Evolutionary conservation across 257 asterid genomes (phyloP).

Genomic region (Rauvolfia tetraphylla): DNA sequence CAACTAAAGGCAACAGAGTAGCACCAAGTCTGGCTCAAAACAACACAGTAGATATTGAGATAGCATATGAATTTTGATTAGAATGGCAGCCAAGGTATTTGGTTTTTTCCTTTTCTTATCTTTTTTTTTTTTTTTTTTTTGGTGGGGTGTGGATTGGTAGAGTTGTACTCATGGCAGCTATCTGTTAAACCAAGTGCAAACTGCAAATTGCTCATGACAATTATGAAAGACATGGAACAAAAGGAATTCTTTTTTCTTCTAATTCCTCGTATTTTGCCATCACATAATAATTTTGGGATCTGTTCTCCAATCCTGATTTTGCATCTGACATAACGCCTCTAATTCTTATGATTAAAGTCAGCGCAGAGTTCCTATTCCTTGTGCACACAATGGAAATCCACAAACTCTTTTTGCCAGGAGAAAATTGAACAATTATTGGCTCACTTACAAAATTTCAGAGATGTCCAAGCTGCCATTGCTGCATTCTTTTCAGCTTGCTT

Average conservation of each 20-base stretch:
- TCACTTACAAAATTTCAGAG: constrained; percentile 44
- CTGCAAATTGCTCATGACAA: background rate
- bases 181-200: background rate
- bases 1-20: background rate
- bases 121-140: too few species aligned
- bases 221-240: background rate
- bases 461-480: constrained; percentile 57
- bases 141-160: too few species aligned
- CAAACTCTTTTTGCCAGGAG: background rate
- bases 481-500: constrained; percentile 60
- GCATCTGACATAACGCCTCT: background rate
- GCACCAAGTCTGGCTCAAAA: background rate
- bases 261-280: background rate
- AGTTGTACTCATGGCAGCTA: background rate
- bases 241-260: constrained; percentile 5
- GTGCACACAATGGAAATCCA: background rate
- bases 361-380: background rate
- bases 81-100: background rate
- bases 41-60: background rate
- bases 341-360: background rate
- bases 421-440: constrained; percentile 5
- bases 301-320: too few species aligned
- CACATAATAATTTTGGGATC: background rate
- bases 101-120: too few species aligned
- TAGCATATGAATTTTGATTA: background rate